Conservation (phyloP, 2,329 filamentous ascomycete species). For the Trichoderma sp. region DNA sequence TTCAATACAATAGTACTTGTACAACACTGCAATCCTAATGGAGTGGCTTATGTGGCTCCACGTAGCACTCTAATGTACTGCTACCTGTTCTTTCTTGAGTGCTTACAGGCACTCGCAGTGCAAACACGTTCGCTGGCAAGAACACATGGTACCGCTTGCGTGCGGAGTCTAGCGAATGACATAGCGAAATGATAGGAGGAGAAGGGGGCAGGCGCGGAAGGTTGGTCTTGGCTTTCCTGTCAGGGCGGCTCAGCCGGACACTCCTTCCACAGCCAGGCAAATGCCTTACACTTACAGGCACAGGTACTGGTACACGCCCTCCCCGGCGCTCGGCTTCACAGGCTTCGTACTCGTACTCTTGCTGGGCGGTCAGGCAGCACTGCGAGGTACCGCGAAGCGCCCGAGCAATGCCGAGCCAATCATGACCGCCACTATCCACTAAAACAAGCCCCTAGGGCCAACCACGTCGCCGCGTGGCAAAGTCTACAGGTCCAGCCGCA, state of each 20-base stretch:
- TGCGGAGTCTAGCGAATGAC: not conserved
- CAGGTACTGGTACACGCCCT: not conserved
- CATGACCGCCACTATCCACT: not conserved
- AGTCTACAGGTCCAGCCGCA: not conserved
- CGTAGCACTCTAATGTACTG: not conserved
- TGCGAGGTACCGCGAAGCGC: not conserved
- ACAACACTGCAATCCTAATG: not conserved
- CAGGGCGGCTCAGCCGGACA: conserved; percentile 21
- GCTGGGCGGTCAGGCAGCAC: conserved; percentile 15
- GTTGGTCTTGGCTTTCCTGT: conserved; percentile 14
- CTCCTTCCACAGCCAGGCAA: not conserved
- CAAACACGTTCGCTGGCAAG: not conserved
- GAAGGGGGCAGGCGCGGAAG: not conserved
- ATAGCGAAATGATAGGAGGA: not conserved
- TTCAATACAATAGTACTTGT: not conserved
- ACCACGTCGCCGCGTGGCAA: conserved; percentile 16
- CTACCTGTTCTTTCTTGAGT: not conserved
- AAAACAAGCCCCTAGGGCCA: conserved; percentile 8
- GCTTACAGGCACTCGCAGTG: not conserved
- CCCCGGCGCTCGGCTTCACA: not conserved
- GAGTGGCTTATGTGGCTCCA: not conserved
- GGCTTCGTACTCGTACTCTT: conserved; percentile 15
- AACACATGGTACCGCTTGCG: conserved; percentile 12
- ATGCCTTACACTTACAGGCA: not conserved
- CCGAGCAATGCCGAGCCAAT: conserved; percentile 16